A percentile compares a stretch with the other conserved stretches of the same genome.
Conservation (phyloP, 352 stramenopile genomes). For the Globisporangium emineosum region DNA sequence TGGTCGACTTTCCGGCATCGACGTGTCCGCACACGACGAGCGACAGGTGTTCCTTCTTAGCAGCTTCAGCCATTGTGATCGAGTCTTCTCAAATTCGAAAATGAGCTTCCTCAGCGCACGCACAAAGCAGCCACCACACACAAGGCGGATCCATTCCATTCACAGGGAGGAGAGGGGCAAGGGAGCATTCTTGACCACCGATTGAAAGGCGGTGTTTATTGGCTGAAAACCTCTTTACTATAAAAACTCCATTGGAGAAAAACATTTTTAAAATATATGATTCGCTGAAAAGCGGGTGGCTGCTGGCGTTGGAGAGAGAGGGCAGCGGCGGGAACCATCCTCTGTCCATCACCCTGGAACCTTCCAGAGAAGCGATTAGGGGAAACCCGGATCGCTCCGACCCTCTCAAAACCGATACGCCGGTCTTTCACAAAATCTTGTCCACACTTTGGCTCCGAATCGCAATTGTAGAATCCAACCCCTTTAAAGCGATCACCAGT, state of each 20-base stretch:
- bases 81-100: constrained; percentile 13
- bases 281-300: not conserved
- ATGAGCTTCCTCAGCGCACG: constrained; percentile 4
- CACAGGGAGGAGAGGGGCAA: not conserved
- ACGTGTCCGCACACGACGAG: constrained; percentile 96
- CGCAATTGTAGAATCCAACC: not conserved
- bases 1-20: constrained; percentile 99
- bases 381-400: too few relatives aligned
- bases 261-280: too few relatives aligned
- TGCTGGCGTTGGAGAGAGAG: not conserved
- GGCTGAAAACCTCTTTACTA: not conserved
- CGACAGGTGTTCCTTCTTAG: constrained; percentile 86
- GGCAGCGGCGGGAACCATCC: not conserved
- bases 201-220: not conserved
- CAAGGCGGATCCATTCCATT: not conserved
- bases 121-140: too few relatives aligned
- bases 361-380: too few relatives aligned
- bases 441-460: not conserved
- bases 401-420: too few relatives aligned
- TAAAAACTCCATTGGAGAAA: not conserved
- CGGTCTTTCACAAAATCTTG: too few relatives aligned
- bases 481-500: not conserved
- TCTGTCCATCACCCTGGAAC: not conserved
- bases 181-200: not conserved
- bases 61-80: constrained; percentile 28